phyloP scores from a whole-genome alignment of 805 yeast species.

The Priceomyces carsonii region DNA sequence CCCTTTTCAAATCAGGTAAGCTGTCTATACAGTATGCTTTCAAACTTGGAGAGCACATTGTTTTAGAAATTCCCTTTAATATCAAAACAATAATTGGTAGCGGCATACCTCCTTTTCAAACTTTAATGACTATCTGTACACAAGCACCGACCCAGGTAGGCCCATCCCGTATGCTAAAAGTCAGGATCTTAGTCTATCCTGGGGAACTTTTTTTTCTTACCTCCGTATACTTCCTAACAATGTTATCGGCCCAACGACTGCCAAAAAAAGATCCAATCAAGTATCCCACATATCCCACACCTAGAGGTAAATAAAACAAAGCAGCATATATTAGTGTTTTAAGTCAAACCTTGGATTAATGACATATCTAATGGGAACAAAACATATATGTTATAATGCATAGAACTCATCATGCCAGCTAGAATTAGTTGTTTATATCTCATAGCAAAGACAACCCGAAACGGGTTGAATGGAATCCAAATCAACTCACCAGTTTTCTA shows the following conservation, averaged over 20 bases:
- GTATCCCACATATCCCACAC: conserved; percentile 54
- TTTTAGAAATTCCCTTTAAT: too few relatives aligned
- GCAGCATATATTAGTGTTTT: conserved; percentile 49
- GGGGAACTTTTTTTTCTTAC: conserved; percentile 40
- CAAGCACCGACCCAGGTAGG: too few relatives aligned
- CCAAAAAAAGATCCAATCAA: conserved; percentile 51
- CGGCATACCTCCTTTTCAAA: too few relatives aligned
- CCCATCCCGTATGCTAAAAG: too few relatives aligned
- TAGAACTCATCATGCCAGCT: conserved; percentile 44
- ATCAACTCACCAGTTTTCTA: too few relatives aligned
- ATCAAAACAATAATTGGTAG: too few relatives aligned
- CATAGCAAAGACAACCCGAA: conserved; percentile 42
- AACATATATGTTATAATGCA: conserved; percentile 51
- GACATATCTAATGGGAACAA: conserved; percentile 54
- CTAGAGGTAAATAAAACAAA: conserved; percentile 57
- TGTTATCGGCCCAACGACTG: conserved; percentile 52
- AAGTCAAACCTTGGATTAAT: conserved; percentile 56
- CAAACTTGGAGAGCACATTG: too few relatives aligned
- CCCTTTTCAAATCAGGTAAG: too few relatives aligned
- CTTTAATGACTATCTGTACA: too few relatives aligned
- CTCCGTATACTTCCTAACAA: conserved; percentile 43
- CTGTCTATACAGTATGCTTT: too few relatives aligned
- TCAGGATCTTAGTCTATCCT: too few relatives aligned
- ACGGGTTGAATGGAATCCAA: conserved; percentile 46
- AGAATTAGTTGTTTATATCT: conserved; percentile 43